Conservation (phyloP, 1,139 yeast genomes). For the Kodamaea fungicola region DNA sequence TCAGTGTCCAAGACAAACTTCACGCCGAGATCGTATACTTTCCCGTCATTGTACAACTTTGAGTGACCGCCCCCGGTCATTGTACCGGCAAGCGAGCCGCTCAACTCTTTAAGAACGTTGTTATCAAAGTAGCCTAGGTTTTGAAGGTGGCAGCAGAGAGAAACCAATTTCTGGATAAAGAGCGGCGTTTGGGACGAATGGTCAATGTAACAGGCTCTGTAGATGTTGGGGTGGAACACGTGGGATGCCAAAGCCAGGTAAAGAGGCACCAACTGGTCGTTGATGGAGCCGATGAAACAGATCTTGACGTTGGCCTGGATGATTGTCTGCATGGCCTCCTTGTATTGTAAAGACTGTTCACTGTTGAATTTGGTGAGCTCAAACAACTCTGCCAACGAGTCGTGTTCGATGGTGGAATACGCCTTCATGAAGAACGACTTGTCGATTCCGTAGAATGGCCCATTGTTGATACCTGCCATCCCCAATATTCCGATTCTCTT, state of each 20-base stretch:
- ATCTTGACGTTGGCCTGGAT: conserved; percentile 72
- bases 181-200: conserved; percentile 48
- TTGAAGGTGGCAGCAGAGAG: conserved; percentile 48
- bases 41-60: conserved; percentile 76
- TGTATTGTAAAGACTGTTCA: conserved; percentile 64
- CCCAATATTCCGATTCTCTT: conserved; percentile 73
- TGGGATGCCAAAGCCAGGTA: conserved; percentile 85
- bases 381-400: conserved; percentile 78
- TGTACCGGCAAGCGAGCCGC: conserved; percentile 82
- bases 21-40: conserved; percentile 79
- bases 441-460: conserved; percentile 90
- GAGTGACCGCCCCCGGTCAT: conserved; percentile 96
- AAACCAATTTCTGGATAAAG: conserved; percentile 45
- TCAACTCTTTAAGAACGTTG: conserved; percentile 75
- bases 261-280: conserved; percentile 89
- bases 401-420: conserved; percentile 85
- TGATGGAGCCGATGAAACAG: conserved; percentile 79
- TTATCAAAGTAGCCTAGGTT: conserved; percentile 72
- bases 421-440: conserved; percentile 82
- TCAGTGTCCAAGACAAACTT: conserved; percentile 75
- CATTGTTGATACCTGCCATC: conserved; percentile 94
- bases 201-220: conserved; percentile 86
- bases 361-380: conserved; percentile 79
- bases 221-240: conserved; percentile 83
- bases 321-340: conserved; percentile 62